Base-by-base conservation (phyloP, 2,329 filamentous ascomycete species). In the Sporothrix humicola region DNA sequence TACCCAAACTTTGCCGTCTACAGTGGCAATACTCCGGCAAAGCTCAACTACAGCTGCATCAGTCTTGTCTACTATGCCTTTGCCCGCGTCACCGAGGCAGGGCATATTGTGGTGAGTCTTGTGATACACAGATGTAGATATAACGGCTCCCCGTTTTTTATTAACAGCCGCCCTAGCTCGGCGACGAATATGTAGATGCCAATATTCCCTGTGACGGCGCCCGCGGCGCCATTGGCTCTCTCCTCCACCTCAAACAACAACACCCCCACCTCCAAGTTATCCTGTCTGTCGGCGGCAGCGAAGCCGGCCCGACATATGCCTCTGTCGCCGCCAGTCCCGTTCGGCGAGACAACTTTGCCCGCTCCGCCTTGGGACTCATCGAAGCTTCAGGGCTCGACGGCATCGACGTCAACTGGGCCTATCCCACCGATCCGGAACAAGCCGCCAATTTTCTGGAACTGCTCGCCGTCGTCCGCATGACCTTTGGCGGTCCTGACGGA, bases 11-110 rank as follows among this genome's bases (percentile, higher is more conserved):
- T 89, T 83, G 86, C 90, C 74, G 88, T 94, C 77, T 94, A 94
- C 82, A 86, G 87, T 73, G 88, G 91, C 76, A 89, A 93, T 78
- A 92, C 92, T 17, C 93, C 93, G 0, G 92, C 89, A 0, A 89
- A 89, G 72, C 84, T 95, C 79, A 92, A 93, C 80, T 89, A 93
- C 80, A 89, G 89, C 76, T 93, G 91, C 78, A 90, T 95, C 78
- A 94, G 91, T 77, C 91, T 94, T 79, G 89, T 95, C 37, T 95
- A 94, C 82, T 95, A 95, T 80, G 92, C 93, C 13, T 95, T 93
- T 87, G 92, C 92, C 74, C 92, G 88, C 82, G 88, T 95, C 59
- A 89, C 89, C 76, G 82, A 87, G 69, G 91, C 94, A 79, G 93
- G 93, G 69, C 89, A 88, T 71, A 89, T 95, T 75, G 92, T 92